These are phyloP conservation scores for Nissolia schottii DNA, from an alignment of 306 rosid species.

Conservation along the genomic window DNA sequence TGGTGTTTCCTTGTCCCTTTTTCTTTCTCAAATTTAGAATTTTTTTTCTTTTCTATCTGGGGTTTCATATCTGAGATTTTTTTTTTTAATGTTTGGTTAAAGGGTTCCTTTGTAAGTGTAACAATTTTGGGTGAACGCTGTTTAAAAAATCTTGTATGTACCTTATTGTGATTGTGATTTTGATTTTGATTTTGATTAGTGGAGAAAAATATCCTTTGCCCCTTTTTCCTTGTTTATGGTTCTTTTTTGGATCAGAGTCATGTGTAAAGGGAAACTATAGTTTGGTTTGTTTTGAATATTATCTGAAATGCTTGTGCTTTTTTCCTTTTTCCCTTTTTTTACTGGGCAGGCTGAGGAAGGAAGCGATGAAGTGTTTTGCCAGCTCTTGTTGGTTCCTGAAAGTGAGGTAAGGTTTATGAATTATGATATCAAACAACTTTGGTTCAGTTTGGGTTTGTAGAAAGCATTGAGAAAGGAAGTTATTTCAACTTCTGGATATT, in stretches of 20 bases:
- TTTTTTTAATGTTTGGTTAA: constrained; percentile 10
- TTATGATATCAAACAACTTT: neutral
- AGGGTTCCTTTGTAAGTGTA: neutral
- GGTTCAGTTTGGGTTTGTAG: constrained; percentile 12
- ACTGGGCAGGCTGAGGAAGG: constrained; percentile 92
- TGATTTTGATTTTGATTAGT: neutral
- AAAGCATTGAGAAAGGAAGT: constrained; percentile 15
- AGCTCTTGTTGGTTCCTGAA: constrained; percentile 80
- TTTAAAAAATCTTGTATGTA: neutral
- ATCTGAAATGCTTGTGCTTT: constrained; percentile 7
- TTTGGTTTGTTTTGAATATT: constrained; percentile 13
- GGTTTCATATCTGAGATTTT: constrained; percentile 14
- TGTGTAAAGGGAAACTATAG: neutral
- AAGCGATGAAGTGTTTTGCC: constrained; percentile 87
- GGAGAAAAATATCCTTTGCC: neutral
- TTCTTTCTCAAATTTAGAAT: neutral
- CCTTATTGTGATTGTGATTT: constrained; percentile 4
- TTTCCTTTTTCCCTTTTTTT: no score
- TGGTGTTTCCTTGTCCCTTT: neutral
- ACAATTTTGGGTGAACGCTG: neutral
- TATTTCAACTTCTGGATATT: neutral
- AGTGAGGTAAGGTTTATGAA: constrained; percentile 59
- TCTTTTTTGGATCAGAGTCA: neutral
- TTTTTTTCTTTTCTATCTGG: neutral
- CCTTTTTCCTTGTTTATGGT: neutral